Percentiles rank a stretch among this genome's conserved stretches.
Conservation (phyloP, 257 asterid genomes). For the Rhazya stricta region DNA sequence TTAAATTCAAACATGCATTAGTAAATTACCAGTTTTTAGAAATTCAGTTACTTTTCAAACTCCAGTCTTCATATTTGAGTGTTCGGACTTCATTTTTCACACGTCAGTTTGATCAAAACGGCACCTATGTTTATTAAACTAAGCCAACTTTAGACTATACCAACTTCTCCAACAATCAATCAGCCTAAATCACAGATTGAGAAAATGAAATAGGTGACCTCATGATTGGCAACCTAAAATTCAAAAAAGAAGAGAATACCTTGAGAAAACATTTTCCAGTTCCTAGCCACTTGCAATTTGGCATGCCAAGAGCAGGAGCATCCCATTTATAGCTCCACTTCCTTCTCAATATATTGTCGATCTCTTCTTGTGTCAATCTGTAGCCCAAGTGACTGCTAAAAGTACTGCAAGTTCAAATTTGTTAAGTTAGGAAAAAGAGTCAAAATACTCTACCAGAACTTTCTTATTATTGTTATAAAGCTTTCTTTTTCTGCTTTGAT, state of each 20-base stretch:
- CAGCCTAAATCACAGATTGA: background rate
- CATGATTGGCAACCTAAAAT: background rate
- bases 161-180: background rate
- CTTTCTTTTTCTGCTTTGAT: background rate
- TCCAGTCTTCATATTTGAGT: too few species aligned
- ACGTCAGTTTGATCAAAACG: too few species aligned
- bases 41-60: too few species aligned
- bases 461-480: background rate
- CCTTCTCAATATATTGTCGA: slow-evolving; percentile 37
- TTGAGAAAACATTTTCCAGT: slow-evolving; percentile 58
- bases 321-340: slow-evolving; percentile 81
- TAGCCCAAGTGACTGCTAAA: slow-evolving; percentile 59
- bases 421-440: background rate
- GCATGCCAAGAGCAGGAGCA: slow-evolving; percentile 52
- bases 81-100: too few species aligned
- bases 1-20: too few species aligned
- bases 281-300: slow-evolving; percentile 82
- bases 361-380: slow-evolving; percentile 51
- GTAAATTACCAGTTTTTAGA: too few species aligned
- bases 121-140: too few species aligned
- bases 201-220: background rate
- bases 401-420: slow-evolving; percentile 43
- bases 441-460: background rate
- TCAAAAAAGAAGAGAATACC: slow-evolving; percentile 34
- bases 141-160: background rate